phyloP scores from a whole-genome alignment of 2,329 filamentous ascomycete genomes.

The Colletotrichum musicola region DNA sequence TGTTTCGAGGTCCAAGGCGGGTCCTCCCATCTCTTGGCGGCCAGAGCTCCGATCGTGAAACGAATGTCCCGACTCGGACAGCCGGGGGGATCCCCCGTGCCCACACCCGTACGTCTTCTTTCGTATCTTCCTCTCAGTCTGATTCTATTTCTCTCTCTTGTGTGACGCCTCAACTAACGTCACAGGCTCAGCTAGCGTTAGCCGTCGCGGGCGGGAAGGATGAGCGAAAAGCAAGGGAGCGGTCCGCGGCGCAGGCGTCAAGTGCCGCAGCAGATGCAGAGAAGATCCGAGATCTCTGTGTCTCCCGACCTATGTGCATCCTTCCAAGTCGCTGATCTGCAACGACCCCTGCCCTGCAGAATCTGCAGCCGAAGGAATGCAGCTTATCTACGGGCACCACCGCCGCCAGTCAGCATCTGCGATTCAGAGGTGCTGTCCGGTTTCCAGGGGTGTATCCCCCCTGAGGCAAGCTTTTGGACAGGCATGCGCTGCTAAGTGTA shows the following conservation, averaged over 20 bases:
- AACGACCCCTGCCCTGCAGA: too few relatives aligned
- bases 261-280: not conserved
- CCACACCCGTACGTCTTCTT: not conserved
- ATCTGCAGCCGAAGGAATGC: too few relatives aligned
- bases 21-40: slow-evolving; percentile 38
- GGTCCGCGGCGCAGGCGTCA: slow-evolving; percentile 19
- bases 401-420: too few relatives aligned
- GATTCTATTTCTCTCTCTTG: not conserved
- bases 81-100: slow-evolving; percentile 11
- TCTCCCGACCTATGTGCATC: not conserved
- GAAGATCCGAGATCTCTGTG: slow-evolving; percentile 4
- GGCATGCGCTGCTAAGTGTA: not conserved
- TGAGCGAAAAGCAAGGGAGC: slow-evolving; percentile 3
- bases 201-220: slow-evolving; percentile 7
- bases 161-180: not conserved
- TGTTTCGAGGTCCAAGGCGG: slow-evolving; percentile 38
- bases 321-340: too few relatives aligned
- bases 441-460: slow-evolving; percentile 19
- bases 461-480: slow-evolving; percentile 20
- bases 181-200: not conserved
- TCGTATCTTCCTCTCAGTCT: not conserved
- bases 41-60: slow-evolving; percentile 38
- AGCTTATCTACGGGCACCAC: too few relatives aligned
- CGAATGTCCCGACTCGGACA: slow-evolving; percentile 36
- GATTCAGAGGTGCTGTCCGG: not conserved